phyloP scores from a whole-genome alignment of 139 green algal species.

The Nannochloris sp. region DNA sequence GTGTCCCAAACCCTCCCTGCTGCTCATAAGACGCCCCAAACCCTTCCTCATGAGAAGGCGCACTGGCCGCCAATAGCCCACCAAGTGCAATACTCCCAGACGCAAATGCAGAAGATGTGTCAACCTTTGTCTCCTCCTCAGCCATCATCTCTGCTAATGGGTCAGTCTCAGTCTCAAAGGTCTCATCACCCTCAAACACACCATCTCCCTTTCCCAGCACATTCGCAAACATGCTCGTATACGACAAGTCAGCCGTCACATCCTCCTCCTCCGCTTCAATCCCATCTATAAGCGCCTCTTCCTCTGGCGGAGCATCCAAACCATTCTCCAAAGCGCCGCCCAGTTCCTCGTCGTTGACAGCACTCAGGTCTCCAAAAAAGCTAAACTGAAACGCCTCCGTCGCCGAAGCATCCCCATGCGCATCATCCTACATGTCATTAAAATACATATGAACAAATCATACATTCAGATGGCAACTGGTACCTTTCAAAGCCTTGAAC shows the following conservation, averaged over 20 bases:
- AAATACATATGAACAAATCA: too few species aligned
- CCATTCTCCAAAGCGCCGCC: slow-evolving; percentile 57
- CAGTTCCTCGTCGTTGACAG: slow-evolving; percentile 21
- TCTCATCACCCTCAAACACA: not conserved
- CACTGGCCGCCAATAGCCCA: slow-evolving; percentile 9
- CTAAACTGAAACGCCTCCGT: slow-evolving; percentile 26
- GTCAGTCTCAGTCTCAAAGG: not conserved
- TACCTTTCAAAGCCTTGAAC: too few species aligned
- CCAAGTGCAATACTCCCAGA: slow-evolving; percentile 30
- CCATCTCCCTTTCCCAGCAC: slow-evolving; percentile 5
- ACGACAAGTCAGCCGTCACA: slow-evolving; percentile 26
- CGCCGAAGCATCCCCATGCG: too few species aligned
- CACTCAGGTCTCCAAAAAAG: slow-evolving; percentile 55
- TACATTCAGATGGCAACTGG: too few species aligned
- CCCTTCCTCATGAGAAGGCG: slow-evolving; percentile 8
- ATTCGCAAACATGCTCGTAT: slow-evolving; percentile 48
- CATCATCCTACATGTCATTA: too few species aligned
- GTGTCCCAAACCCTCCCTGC: not conserved
- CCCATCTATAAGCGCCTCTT: slow-evolving; percentile 5
- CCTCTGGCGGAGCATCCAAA: slow-evolving; percentile 58
- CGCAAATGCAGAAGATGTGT: not conserved
- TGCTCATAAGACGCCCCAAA: not conserved
- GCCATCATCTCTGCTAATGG: not conserved
- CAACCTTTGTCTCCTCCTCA: not conserved
- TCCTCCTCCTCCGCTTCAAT: not conserved